Evolutionary conservation across 345 rosid species (phyloP).

Genomic region (Murraya koenigii): DNA sequence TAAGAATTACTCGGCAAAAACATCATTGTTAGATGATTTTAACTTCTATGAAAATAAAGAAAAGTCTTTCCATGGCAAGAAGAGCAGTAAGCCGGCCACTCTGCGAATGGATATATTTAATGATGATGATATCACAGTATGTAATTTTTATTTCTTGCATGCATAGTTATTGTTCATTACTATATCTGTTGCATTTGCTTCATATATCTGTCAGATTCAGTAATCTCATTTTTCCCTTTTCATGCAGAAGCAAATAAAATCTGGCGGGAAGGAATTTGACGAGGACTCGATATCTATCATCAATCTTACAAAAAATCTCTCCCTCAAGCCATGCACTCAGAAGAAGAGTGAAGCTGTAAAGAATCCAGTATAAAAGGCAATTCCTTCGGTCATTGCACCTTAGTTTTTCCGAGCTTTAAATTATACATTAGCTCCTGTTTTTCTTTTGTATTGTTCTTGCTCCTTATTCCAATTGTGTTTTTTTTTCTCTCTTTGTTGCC

Average conservation of each 20-base stretch:
- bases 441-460: not conserved
- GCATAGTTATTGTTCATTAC: too few relatives aligned
- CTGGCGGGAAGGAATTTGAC: constrained; percentile 25
- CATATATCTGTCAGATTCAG: not conserved
- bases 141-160: not conserved
- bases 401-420: not conserved
- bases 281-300: constrained; percentile 34
- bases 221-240: not conserved
- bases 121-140: constrained; percentile 41
- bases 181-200: too few relatives aligned
- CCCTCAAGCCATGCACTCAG: constrained; percentile 32
- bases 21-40: constrained; percentile 66
- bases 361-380: constrained; percentile 16
- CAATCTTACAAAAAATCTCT: constrained; percentile 54
- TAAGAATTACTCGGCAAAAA: constrained; percentile 41
- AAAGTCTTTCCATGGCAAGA: constrained; percentile 38
- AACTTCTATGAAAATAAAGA: constrained; percentile 64
- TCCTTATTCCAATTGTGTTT: too few relatives aligned
- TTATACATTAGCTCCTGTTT: not conserved
- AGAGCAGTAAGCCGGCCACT: constrained; percentile 42
- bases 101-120: constrained; percentile 35
- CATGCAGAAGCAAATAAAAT: constrained; percentile 31
- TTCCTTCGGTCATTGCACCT: constrained; percentile 24
- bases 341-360: constrained; percentile 31
- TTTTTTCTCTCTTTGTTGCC: not conserved